These are phyloP conservation scores for Ogataea glucozyma DNA, from an alignment of 805 yeast species.

Conservation along the genomic window DNA sequence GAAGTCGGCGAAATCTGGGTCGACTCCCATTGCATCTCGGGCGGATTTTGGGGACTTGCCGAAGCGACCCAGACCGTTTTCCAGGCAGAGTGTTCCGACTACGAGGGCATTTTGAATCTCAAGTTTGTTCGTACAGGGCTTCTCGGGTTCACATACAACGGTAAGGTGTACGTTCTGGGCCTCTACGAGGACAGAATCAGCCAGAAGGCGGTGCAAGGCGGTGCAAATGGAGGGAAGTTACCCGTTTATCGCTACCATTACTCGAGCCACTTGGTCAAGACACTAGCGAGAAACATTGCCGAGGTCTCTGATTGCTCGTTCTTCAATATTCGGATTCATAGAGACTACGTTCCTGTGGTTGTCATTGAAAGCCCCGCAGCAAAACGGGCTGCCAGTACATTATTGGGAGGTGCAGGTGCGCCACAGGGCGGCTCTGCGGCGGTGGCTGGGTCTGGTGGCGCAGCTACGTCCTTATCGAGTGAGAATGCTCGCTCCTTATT, in stretches of 20 bases:
- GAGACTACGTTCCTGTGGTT: conserved; percentile 81
- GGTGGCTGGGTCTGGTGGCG: no score
- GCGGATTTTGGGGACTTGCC: conserved; percentile 79
- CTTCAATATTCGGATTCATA: conserved; percentile 77
- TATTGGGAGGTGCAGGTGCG: no score
- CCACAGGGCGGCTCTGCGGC: no score
- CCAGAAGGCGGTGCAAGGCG: conserved; percentile 58
- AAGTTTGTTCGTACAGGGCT: conserved; percentile 89
- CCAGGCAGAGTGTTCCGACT: conserved; percentile 78
- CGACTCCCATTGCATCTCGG: conserved; percentile 88
- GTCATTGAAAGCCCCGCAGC: no score
- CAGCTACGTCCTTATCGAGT: no score
- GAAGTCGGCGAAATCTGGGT: conserved; percentile 97
- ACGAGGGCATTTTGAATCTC: conserved; percentile 66
- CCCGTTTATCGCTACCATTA: conserved; percentile 62
- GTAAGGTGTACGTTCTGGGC: conserved; percentile 86
- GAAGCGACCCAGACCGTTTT: conserved; percentile 73
- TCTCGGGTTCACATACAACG: conserved; percentile 83
- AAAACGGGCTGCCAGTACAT: no score
- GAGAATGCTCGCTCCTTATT: no score
- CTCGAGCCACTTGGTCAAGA: conserved; percentile 81
- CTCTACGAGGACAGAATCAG: conserved; percentile 88
- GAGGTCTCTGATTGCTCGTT: conserved; percentile 88
- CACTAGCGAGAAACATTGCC: conserved; percentile 77
- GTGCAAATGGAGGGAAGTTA: background rate